Evolutionary conservation across 495 filamentous ascomycete genomes (phyloP).

Genomic region (Tuber umbilicatum): DNA sequence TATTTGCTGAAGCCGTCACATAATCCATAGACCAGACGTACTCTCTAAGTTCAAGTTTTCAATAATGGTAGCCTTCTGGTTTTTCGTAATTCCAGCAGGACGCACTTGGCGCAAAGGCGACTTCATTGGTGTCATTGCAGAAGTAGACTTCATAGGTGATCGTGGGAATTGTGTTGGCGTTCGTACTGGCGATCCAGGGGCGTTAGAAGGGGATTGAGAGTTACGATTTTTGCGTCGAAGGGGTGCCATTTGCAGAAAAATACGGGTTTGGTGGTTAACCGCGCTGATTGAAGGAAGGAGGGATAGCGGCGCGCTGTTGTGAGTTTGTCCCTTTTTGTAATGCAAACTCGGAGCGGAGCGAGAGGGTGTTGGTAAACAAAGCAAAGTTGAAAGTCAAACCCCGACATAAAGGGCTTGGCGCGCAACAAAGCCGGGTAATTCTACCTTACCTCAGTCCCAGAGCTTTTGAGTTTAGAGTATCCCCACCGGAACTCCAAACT

Average conservation of each 20-base stretch:
- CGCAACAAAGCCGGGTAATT: background rate
- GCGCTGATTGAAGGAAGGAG: slow-evolving; percentile 8
- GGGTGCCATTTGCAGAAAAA: slow-evolving; percentile 49
- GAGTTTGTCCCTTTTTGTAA: background rate
- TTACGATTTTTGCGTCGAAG: slow-evolving; percentile 55
- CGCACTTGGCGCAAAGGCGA: slow-evolving; percentile 39
- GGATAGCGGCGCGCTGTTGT: background rate
- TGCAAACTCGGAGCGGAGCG: background rate
- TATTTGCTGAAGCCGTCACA: background rate
- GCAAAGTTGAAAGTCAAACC: slow-evolving; percentile 1
- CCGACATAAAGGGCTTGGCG: background rate
- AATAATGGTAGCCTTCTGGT: slow-evolving; percentile 80
- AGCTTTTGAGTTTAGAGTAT: background rate
- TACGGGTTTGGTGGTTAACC: background rate
- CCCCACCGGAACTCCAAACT: background rate
- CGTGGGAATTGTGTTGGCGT: slow-evolving; percentile 30
- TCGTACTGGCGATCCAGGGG: slow-evolving; percentile 11
- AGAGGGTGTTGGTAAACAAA: background rate
- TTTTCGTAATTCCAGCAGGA: slow-evolving; percentile 57
- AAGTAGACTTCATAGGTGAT: slow-evolving; percentile 8
- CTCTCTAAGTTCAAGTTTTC: slow-evolving; percentile 91
- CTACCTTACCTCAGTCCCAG: background rate
- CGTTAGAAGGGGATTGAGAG: slow-evolving; percentile 46
- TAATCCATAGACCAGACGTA: slow-evolving; percentile 46
- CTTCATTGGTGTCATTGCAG: slow-evolving; percentile 32